Conservation (phyloP, 2,329 filamentous ascomycete species). For the Colletotrichum sp. region DNA sequence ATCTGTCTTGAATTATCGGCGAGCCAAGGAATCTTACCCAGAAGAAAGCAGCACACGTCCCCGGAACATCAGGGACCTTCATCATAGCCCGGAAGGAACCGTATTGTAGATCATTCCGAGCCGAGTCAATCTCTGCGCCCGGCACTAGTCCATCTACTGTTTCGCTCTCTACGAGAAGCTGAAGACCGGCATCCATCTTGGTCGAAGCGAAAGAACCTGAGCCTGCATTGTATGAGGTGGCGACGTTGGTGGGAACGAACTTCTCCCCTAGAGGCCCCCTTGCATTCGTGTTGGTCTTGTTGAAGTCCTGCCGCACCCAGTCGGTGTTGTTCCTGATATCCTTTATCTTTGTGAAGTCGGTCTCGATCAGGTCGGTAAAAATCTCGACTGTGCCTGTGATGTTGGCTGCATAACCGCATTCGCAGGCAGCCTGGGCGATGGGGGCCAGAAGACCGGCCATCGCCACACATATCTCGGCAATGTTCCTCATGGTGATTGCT, state of each 20-base stretch:
- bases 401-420: conserved; percentile 73
- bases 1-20: neutral
- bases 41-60: conserved; percentile 82
- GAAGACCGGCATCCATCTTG: conserved; percentile 56
- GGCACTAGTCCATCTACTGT: conserved; percentile 58
- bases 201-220: conserved; percentile 44
- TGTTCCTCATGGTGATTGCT: neutral
- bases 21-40: conserved; percentile 58
- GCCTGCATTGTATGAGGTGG: conserved; percentile 43
- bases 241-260: conserved; percentile 62
- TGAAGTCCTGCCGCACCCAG: conserved; percentile 74
- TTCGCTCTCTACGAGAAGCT: conserved; percentile 58
- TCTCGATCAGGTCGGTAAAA: conserved; percentile 75
- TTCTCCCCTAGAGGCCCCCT: conserved; percentile 71
- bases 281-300: conserved; percentile 60
- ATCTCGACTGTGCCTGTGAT: conserved; percentile 47
- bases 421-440: conserved; percentile 51
- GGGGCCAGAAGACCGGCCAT: conserved; percentile 12
- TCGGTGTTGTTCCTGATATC: conserved; percentile 56
- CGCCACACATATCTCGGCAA: neutral
- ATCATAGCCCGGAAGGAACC: conserved; percentile 74
- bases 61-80: conserved; percentile 63
- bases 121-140: conserved; percentile 68
- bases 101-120: conserved; percentile 67
- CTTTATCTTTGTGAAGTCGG: conserved; percentile 68